Evolutionary conservation across 2,329 filamentous ascomycete species (phyloP).

Genomic region (Aspergillus phoenicis): DNA sequence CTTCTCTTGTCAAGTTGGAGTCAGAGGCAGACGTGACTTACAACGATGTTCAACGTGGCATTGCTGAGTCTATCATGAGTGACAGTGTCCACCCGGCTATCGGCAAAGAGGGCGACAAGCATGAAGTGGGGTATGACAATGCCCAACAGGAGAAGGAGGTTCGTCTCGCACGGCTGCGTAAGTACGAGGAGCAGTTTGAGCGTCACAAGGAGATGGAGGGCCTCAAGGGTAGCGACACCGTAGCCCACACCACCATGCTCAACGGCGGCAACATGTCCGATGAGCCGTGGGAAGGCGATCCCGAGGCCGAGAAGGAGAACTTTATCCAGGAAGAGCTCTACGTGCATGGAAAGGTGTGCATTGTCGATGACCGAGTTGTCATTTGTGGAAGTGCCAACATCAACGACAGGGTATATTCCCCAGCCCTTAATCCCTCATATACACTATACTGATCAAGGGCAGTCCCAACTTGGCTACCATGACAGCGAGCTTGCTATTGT

Average conservation of each 20-base stretch:
- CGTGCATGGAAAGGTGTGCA: slow-evolving; percentile 83
- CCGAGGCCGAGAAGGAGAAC: slow-evolving; percentile 77
- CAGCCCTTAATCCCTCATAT: not conserved
- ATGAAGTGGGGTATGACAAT: slow-evolving; percentile 42
- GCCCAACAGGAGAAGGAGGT: slow-evolving; percentile 44
- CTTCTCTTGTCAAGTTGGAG: slow-evolving; percentile 72
- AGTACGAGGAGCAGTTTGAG: slow-evolving; percentile 25
- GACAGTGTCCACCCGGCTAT: slow-evolving; percentile 62
- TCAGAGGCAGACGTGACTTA: slow-evolving; percentile 81
- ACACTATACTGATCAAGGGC: not conserved
- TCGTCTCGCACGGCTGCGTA: slow-evolving; percentile 43
- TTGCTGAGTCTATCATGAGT: slow-evolving; percentile 86
- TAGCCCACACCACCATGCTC: slow-evolving; percentile 82
- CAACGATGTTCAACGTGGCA: slow-evolving; percentile 80
- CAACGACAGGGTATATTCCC: slow-evolving; percentile 58
- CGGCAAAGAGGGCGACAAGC: slow-evolving; percentile 49
- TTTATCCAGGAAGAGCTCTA: slow-evolving; percentile 97
- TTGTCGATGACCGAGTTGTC: slow-evolving; percentile 78
- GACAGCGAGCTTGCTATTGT: slow-evolving; percentile 90
- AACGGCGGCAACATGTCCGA: slow-evolving; percentile 64
- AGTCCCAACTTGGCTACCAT: slow-evolving; percentile 78
- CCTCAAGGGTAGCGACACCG: slow-evolving; percentile 53
- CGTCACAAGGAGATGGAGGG: slow-evolving; percentile 20
- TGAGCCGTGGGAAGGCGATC: slow-evolving; percentile 74
- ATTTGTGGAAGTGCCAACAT: slow-evolving; percentile 78